Evolutionary conservation across 345 rosid genomes (phyloP).

Genomic region (Euphorbia tirucalli): DNA sequence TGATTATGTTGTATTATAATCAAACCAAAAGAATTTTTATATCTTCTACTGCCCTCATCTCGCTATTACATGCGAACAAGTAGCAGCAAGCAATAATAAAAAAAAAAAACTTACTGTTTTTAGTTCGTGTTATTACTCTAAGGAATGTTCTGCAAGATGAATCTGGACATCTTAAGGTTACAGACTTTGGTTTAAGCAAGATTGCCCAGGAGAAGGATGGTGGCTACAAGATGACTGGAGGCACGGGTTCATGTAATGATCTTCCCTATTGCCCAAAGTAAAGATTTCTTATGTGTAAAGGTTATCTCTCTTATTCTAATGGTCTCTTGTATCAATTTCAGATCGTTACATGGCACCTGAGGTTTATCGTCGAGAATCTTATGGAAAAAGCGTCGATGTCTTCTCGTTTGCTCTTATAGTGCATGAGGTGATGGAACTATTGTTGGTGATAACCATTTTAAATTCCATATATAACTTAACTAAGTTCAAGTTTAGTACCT

Average conservation of each 20-base stretch:
- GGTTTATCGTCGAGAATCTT: constrained; percentile 65
- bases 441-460: no score
- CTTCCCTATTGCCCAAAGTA: constrained; percentile 6
- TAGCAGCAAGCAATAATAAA: background rate
- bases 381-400: constrained; percentile 65
- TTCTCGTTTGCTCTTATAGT: constrained; percentile 59
- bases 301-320: background rate
- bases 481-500: background rate
- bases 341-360: constrained; percentile 77
- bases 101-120: background rate
- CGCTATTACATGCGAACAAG: background rate
- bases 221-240: constrained; percentile 59
- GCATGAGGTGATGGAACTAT: constrained; percentile 42
- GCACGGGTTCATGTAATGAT: constrained; percentile 57
- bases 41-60: background rate
- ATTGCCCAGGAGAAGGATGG: constrained; percentile 56
- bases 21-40: background rate
- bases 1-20: background rate
- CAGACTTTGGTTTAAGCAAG: constrained; percentile 71
- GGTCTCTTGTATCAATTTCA: constrained; percentile 18
- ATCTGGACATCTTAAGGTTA: constrained; percentile 63
- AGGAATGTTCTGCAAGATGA: constrained; percentile 62
- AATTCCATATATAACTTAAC: no score
- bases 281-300: constrained; percentile 6
- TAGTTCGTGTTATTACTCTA: background rate